Evolutionary conservation across 768 basidiomycete species (phyloP).

Genomic region (Auriscalpium vulgare): DNA sequence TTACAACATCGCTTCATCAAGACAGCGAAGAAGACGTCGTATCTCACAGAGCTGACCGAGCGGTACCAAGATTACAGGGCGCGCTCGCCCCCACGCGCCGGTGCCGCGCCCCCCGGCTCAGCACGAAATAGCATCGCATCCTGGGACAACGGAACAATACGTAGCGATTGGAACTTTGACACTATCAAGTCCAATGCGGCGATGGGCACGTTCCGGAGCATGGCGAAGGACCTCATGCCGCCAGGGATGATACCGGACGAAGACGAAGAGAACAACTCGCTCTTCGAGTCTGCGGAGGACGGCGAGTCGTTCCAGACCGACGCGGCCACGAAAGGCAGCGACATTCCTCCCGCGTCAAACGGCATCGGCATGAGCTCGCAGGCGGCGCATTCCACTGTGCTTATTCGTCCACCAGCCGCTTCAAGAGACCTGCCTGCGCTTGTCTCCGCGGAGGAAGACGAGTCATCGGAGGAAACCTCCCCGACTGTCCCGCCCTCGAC

Average conservation of each 20-base stretch:
- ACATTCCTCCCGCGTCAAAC: constrained; percentile 23
- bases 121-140: constrained; percentile 43
- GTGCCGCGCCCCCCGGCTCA: constrained; percentile 49
- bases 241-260: constrained; percentile 47
- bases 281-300: constrained; percentile 38
- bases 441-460: constrained; percentile 23
- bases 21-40: constrained; percentile 72
- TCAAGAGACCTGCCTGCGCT: constrained; percentile 34
- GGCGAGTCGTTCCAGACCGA: constrained; percentile 51
- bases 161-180: constrained; percentile 95
- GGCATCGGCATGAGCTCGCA: constrained; percentile 43
- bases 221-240: constrained; percentile 60
- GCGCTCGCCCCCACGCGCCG: constrained; percentile 43
- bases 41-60: constrained; percentile 82
- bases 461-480: constrained; percentile 36
- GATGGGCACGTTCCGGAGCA: constrained; percentile 72
- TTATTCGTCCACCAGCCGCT: constrained; percentile 42
- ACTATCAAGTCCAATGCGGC: constrained; percentile 65
- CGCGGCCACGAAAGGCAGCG: constrained; percentile 53
- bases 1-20: constrained; percentile 92
- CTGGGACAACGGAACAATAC: constrained; percentile 72
- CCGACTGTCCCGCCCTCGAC: constrained; percentile 32
- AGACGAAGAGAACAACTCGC: constrained; percentile 31
- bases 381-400: constrained; percentile 63
- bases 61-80: constrained; percentile 73